Evolutionary conservation across 768 basidiomycete species (phyloP).

Genomic region (Mrakia blollopis): DNA sequence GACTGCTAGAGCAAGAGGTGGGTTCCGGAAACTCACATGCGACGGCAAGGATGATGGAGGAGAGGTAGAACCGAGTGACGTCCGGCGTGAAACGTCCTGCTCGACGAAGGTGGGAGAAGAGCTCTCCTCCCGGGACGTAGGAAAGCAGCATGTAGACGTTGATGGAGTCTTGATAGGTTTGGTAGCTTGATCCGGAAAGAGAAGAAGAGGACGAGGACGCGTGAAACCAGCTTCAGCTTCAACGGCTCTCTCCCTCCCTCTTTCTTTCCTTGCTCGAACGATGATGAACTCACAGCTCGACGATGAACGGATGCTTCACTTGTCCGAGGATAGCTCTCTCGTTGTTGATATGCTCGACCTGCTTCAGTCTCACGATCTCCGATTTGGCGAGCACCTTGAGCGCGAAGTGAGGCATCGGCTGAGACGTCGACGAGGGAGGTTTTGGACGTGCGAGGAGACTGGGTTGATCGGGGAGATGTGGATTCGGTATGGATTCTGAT

Average conservation of each 20-base stretch:
- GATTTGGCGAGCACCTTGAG: slow-evolving; percentile 46
- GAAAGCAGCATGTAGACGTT: slow-evolving; percentile 99
- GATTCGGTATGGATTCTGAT: slow-evolving; percentile 8
- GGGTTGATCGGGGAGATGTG: slow-evolving; percentile 32
- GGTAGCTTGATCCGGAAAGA: slow-evolving; percentile 36
- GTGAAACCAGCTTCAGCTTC: background rate
- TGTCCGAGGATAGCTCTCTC: slow-evolving; percentile 89
- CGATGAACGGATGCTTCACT: slow-evolving; percentile 89
- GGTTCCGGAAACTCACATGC: slow-evolving; percentile 49
- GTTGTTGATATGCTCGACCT: slow-evolving; percentile 96
- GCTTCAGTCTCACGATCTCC: slow-evolving; percentile 60
- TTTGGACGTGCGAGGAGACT: slow-evolving; percentile 28
- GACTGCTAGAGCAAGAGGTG: too few relatives aligned
- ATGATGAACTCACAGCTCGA: slow-evolving; percentile 89
- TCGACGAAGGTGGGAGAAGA: slow-evolving; percentile 92
- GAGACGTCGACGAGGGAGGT: slow-evolving; percentile 38
- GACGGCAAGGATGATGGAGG: slow-evolving; percentile 89
- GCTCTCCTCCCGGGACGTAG: slow-evolving; percentile 92
- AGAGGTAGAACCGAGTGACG: slow-evolving; percentile 95
- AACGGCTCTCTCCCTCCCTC: background rate
- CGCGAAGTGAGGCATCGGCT: slow-evolving; percentile 46
- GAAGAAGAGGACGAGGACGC: background rate
- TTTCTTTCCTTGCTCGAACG: background rate
- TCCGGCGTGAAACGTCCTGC: slow-evolving; percentile 93
- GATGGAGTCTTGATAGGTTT: slow-evolving; percentile 69